phyloP scores from a whole-genome alignment of 2,329 filamentous ascomycete species.

The Annulohypoxylon truncatum region DNA sequence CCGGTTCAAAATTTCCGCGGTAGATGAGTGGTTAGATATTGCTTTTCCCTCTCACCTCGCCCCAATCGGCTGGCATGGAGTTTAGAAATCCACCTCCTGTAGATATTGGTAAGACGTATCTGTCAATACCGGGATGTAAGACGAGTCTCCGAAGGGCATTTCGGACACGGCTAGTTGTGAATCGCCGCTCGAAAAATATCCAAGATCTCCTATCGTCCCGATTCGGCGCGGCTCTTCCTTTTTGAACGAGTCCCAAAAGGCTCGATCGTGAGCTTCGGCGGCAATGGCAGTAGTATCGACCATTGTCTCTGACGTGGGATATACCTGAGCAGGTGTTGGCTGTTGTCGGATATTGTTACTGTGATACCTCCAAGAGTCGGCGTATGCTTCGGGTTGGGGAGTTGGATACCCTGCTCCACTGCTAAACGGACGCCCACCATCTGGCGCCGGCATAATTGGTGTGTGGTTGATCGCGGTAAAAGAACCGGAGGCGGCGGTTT shows the following conservation, averaged over 20 bases:
- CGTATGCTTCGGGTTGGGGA: conserved; percentile 35
- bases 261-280: conserved; percentile 27
- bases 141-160: conserved; percentile 41
- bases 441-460: conserved; percentile 30
- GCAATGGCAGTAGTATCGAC: conserved; percentile 29
- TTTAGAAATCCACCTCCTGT: conserved; percentile 30
- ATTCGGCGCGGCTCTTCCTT: conserved; percentile 43
- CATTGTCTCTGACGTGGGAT: conserved; percentile 35
- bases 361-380: conserved; percentile 41
- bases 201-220: conserved; percentile 44
- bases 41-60: background rate
- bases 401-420: conserved; percentile 23
- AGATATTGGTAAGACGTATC: conserved; percentile 38
- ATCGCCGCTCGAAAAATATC: conserved; percentile 45
- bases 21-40: background rate
- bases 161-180: conserved; percentile 38
- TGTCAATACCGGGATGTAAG: conserved; percentile 34
- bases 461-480: conserved; percentile 56
- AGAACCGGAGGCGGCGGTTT: conserved; percentile 50
- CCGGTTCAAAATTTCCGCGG: background rate
- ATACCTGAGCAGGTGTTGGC: conserved; percentile 29
- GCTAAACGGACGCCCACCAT: conserved; percentile 28
- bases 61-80: background rate
- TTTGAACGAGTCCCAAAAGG: conserved; percentile 41
- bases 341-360: conserved; percentile 26